Percentiles rank a stretch among this genome's conserved stretches.
These are phyloP conservation scores for Melaleuca quinquenervia DNA, from an alignment of 345 rosid species.

Conservation along the genomic window DNA sequence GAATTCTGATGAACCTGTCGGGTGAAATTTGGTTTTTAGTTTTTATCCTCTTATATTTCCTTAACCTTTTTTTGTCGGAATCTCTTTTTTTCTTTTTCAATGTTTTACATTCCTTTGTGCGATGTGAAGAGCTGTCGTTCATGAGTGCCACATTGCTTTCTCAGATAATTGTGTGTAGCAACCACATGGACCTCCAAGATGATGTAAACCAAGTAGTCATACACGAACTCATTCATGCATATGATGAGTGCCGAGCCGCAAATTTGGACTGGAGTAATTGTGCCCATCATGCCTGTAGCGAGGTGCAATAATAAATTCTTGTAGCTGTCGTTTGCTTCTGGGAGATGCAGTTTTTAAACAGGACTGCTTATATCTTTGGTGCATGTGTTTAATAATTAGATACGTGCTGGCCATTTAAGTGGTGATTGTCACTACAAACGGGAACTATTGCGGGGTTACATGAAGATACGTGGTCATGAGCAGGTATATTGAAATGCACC, in stretches of 20 bases:
- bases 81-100: neutral
- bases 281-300: slow-evolving; percentile 95
- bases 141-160: neutral
- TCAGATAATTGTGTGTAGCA: slow-evolving; percentile 76
- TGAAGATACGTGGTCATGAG: slow-evolving; percentile 81
- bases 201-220: slow-evolving; percentile 78
- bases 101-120: neutral
- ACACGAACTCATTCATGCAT: slow-evolving; percentile 90
- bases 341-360: neutral
- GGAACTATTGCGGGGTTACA: slow-evolving; percentile 60
- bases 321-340: neutral
- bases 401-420: slow-evolving; percentile 86
- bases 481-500: slow-evolving; percentile 32
- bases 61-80: neutral
- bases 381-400: slow-evolving; percentile 38
- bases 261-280: slow-evolving; percentile 83
- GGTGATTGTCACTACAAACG: slow-evolving; percentile 94
- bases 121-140: neutral
- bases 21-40: neutral
- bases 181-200: slow-evolving; percentile 62
- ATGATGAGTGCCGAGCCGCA: slow-evolving; percentile 78
- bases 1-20: neutral
- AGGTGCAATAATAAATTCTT: slow-evolving; percentile 38
- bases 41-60: neutral
- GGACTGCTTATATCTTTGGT: neutral